A percentile compares a stretch with the other conserved stretches of the same genome.
These are phyloP conservation scores for Diatrype stigma DNA, from an alignment of 2,329 filamentous ascomycete genomes.

Conservation along the genomic window DNA sequence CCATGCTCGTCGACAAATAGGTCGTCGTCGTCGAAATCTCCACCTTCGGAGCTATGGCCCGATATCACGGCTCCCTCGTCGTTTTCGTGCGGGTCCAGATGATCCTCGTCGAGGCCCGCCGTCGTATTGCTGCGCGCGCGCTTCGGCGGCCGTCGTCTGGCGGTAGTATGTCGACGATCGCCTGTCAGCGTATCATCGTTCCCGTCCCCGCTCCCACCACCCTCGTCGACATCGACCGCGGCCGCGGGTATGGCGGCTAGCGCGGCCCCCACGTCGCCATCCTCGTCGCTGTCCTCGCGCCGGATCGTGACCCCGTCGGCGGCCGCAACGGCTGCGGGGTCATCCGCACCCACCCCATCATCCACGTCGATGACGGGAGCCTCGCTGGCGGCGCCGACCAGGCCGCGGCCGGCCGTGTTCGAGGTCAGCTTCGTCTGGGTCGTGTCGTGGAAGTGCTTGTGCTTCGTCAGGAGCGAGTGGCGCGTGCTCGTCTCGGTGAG, in stretches of 20 bases:
- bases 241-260: slow-evolving; percentile 52
- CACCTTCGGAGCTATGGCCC: too few relatives aligned
- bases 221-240: too few relatives aligned
- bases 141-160: slow-evolving; percentile 25
- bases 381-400: slow-evolving; percentile 54
- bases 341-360: slow-evolving; percentile 34
- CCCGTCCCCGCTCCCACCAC: too few relatives aligned
- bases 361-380: slow-evolving; percentile 40
- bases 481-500: slow-evolving; percentile 80
- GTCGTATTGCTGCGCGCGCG: slow-evolving; percentile 27
- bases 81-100: too few relatives aligned
- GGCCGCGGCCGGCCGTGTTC: slow-evolving; percentile 50
- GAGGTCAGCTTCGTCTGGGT: slow-evolving; percentile 50
- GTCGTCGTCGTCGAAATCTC: slow-evolving; percentile 27
- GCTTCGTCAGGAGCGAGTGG: slow-evolving; percentile 81
- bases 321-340: slow-evolving; percentile 29
- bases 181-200: too few relatives aligned
- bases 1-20: background rate
- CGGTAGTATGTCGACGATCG: too few relatives aligned
- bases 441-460: slow-evolving; percentile 69
- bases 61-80: too few relatives aligned
- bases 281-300: slow-evolving; percentile 59
- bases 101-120: too few relatives aligned
- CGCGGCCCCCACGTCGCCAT: slow-evolving; percentile 46
- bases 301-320: too few relatives aligned